A percentile compares a stretch with the other conserved stretches of the same genome.
Evolutionary conservation across 2,329 filamentous ascomycete species (phyloP).

Genomic region (Aspergillus fructus): DNA sequence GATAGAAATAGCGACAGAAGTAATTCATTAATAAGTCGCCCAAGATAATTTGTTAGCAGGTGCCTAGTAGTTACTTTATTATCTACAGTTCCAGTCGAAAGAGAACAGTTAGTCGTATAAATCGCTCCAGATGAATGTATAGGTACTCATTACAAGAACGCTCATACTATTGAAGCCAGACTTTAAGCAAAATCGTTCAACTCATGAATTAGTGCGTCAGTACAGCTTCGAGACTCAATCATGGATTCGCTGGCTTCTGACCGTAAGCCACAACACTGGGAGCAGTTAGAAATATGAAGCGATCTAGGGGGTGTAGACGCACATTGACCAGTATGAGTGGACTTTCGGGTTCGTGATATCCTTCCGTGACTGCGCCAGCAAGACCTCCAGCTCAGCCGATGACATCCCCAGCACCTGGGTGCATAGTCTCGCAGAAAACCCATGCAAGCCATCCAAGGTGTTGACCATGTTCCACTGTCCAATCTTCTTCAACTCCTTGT

Average conservation of each 20-base stretch:
- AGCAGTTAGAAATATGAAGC: neutral
- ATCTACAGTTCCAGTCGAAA: no score
- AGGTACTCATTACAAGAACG: no score
- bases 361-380: neutral
- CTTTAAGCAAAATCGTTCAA: no score
- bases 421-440: neutral
- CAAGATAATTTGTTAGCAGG: no score
- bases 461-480: slow-evolving; percentile 16
- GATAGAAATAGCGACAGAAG: no score
- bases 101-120: no score
- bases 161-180: no score
- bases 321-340: slow-evolving; percentile 8
- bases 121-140: no score
- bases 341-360: neutral
- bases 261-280: slow-evolving; percentile 3
- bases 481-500: slow-evolving; percentile 27
- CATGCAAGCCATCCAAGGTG: slow-evolving; percentile 6
- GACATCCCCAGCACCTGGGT: slow-evolving; percentile 8
- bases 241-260: neutral
- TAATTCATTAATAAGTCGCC: no score
- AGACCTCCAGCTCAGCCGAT: neutral
- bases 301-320: neutral
- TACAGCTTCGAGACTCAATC: no score
- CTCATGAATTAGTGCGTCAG: no score
- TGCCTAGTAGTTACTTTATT: no score